A percentile compares a stretch with the other conserved stretches of the same genome.
Conservation (phyloP, 768 basidiomycete genomes). For the Pholiota molesta region DNA sequence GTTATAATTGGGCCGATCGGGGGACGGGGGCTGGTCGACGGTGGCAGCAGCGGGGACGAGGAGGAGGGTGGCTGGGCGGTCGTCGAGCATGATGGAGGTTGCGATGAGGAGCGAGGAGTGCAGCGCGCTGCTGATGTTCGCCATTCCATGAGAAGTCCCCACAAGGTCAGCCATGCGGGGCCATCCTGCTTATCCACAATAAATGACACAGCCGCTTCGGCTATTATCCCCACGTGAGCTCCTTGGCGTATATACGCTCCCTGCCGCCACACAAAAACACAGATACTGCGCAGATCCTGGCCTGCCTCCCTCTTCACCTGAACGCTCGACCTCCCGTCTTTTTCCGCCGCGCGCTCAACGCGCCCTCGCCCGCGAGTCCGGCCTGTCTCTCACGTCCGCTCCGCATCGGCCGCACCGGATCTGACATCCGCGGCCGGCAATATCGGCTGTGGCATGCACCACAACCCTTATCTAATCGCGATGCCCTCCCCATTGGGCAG, state of each 20-base stretch:
- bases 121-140: constrained; percentile 1
- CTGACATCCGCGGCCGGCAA: background rate
- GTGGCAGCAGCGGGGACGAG: constrained; percentile 1
- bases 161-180: background rate
- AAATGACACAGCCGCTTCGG: background rate
- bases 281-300: background rate
- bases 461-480: background rate
- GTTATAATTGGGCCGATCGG: constrained; percentile 5
- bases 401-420: background rate
- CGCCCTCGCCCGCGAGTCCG: background rate
- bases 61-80: background rate
- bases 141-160: constrained; percentile 8
- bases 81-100: constrained; percentile 10
- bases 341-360: no score
- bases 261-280: no score
- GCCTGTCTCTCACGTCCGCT: background rate
- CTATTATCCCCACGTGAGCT: background rate
- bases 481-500: background rate
- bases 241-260: background rate
- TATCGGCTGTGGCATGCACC: background rate
- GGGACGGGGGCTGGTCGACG: background rate
- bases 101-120: constrained; percentile 12
- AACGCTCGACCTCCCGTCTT: background rate
- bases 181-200: constrained; percentile 7
- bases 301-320: no score